Percentiles rank a stretch among this genome's conserved stretches.
These are phyloP conservation scores for Zymoseptoria tritici DNA, from an alignment of 2,329 filamentous ascomycete genomes.

Conservation along the genomic window DNA sequence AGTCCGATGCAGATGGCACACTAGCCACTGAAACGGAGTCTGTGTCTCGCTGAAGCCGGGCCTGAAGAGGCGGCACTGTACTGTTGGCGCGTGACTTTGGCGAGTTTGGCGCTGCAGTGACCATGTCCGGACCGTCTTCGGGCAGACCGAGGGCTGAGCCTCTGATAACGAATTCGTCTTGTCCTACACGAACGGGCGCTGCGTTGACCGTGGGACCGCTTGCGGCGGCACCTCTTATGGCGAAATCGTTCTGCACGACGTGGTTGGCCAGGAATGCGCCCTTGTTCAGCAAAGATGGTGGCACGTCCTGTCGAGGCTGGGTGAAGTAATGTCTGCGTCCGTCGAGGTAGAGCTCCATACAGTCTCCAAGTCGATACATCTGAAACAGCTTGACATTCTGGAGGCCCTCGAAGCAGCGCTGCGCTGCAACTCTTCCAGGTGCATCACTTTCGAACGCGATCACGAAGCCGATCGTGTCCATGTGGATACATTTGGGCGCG, in stretches of 20 bases:
- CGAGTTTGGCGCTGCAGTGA: neutral
- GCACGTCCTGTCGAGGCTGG: neutral
- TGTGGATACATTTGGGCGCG: slow-evolving; percentile 4
- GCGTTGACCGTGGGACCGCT: neutral
- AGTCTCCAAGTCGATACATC: neutral
- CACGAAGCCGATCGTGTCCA: slow-evolving; percentile 22
- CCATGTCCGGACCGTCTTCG: neutral
- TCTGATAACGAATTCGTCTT: neutral
- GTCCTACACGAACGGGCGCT: neutral
- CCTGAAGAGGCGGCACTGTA: neutral
- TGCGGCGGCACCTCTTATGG: neutral
- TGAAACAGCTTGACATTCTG: neutral
- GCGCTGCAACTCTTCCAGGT: neutral
- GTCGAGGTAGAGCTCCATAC: neutral
- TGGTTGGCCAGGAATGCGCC: neutral
- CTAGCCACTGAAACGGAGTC: slow-evolving; percentile 6
- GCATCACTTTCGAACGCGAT: slow-evolving; percentile 14
- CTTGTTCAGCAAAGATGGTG: neutral
- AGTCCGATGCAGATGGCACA: slow-evolving; percentile 3
- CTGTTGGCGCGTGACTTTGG: neutral
- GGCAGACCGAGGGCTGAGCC: neutral
- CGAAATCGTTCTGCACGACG: neutral
- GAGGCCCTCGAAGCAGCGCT: neutral
- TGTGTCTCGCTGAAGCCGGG: neutral
- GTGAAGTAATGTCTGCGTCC: neutral